Base-by-base conservation (phyloP, 2,329 filamentous ascomycete species). In the Shiraia sp. region DNA sequence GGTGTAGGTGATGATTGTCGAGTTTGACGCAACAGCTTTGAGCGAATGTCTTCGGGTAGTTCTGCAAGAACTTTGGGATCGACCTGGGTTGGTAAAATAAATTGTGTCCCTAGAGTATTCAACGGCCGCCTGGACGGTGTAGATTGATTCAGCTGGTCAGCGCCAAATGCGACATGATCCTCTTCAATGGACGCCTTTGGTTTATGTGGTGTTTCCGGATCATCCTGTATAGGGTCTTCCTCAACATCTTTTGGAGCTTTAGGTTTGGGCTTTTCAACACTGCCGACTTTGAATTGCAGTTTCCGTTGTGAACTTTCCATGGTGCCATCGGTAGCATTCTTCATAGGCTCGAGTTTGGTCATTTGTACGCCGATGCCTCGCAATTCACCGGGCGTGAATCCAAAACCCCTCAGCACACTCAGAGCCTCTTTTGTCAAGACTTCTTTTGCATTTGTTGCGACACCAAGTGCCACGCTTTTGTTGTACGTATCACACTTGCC, bases 401-500 rank as follows among this genome's bases (percentile, higher is more conserved):
- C 85, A 66, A 88, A 92, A 2, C 86, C 85, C 39, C 87, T 85
- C 40, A 99, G 72, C 36, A 96, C 87, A 0, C 86, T 85, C n/a
- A 96, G 76, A 0, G 90, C 88, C 68, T 97, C 91, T 61, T 87
- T 90, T 0, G 83, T 83, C 27, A 97, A 79, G 1, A 81, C 68
- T 19, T 86, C 81, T 19, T 81, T 79, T 36, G 83, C 79, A 63
- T 95, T 87, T 0, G 92, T 97, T 3, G 91, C 84, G 12, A 96
- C 82, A 1, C 92, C 91, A 46, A 99, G 85, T 2, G 83, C 67
- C 7, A 86, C 70, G 56, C 90, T 95, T 68, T 95, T 97, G 74
- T 90, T 97, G 74, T 91, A 95, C 0, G 84, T 88, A 63, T 99
- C 93, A 61, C 93, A 99, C 69, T 90, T 92, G 1, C 93, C 93